These are phyloP conservation scores for Pinus albicaulis DNA, from an alignment of 75 land plant species.

Conservation along the genomic window DNA sequence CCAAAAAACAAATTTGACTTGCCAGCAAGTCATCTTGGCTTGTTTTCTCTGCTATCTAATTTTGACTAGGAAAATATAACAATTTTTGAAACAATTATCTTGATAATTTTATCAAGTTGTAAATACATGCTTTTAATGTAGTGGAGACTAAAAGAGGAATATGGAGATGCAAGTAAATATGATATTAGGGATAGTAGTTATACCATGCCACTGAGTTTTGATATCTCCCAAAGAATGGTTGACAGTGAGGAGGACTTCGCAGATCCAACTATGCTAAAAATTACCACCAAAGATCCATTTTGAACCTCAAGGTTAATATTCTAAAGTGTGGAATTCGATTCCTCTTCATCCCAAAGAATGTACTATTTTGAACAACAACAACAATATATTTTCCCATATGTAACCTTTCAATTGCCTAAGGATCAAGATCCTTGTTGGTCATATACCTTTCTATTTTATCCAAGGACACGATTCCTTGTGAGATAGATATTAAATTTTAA, in stretches of 20 bases:
- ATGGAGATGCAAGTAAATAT: background rate
- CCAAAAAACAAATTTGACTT: no score
- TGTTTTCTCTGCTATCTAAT: no score
- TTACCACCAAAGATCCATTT: constrained; percentile 68
- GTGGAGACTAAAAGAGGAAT: no score
- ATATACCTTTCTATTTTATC: constrained; percentile 72
- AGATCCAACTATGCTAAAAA: constrained; percentile 92
- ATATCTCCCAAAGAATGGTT: constrained; percentile 92
- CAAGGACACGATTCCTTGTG: constrained; percentile 87
- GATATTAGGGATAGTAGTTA: background rate
- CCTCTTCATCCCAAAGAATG: constrained; percentile 78
- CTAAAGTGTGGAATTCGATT: constrained; percentile 27
- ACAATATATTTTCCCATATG: constrained; percentile 31
- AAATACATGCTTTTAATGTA: no score
- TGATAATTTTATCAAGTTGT: no score
- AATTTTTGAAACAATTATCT: no score
- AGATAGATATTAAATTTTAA: constrained; percentile 75
- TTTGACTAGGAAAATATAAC: no score
- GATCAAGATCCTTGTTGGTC: constrained; percentile 67
- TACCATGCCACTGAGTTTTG: constrained; percentile 80
- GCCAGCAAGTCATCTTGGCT: no score
- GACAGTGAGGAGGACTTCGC: constrained; percentile 87
- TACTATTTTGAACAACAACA: constrained; percentile 57
- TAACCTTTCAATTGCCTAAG: constrained; percentile 45
- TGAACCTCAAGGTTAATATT: constrained; percentile 48